Evolutionary conservation across 108 stramenopile genomes (phyloP), one percentile per base, ranked within the genome.

Genomic region (Nitzschia sp.): DNA sequence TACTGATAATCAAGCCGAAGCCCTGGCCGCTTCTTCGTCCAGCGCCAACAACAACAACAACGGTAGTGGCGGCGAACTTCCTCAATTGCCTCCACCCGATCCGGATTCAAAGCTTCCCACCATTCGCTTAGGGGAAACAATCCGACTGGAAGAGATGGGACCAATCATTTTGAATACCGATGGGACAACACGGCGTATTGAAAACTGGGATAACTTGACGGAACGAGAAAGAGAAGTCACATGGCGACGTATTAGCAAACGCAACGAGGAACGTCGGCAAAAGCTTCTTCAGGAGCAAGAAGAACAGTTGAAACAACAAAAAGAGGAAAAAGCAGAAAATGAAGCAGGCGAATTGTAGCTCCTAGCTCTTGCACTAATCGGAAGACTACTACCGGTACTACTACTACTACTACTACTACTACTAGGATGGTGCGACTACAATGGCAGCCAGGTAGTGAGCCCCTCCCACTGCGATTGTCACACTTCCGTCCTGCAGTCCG

Each of bases 81-180:
- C 72, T 23, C 56, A 35, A 38, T 70, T 78, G 16, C 65, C 82
- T 1, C 82, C 81, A 28, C 74, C 74, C 21, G 66, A 77, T 50
- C 33, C 73, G 21, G 72, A 87, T 62, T 31, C 77, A 19, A 66
- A 83, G 38, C 68, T 91, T 45, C 90, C 88, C 3, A 66, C 57
- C 35, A 80, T 90, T 44, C 61, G 75, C 53, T 74, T 94, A 19
- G 92, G 92, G 6, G 90, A 91, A 52, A 80, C 83, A 38, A 90
- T 94, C 8, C 45, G 65, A 36, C 87, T 94, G 57, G 93, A 89
- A 66, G 76, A 83, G 67, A 80, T 86, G 78, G 93, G 93, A 19
- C 93, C 93, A 3, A 83, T 94, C 36, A 94, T 94, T 61, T 80
- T 94, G 27, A 94, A 94, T 76, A 53, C 81, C 13, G 93, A 94